These are phyloP conservation scores for Mrakia hoshinonis DNA, from an alignment of 768 basidiomycete species.

Conservation along the genomic window DNA sequence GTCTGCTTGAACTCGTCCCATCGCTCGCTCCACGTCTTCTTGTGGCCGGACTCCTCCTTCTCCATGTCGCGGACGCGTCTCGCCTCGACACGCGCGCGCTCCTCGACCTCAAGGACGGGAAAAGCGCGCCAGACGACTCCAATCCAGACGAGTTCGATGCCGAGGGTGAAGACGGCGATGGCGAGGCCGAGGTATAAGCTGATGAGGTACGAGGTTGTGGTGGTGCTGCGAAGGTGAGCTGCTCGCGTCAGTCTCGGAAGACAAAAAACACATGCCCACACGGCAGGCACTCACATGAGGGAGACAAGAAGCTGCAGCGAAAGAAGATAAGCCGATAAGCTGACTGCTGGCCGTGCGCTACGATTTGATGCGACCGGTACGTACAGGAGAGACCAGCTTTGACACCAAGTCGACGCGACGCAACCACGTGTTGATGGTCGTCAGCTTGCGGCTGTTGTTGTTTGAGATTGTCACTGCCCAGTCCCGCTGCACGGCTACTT, in stretches of 20 bases:
- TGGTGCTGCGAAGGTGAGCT: slow-evolving; percentile 33
- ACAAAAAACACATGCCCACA: too few relatives aligned
- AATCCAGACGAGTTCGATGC: slow-evolving; percentile 47
- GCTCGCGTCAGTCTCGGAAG: too few relatives aligned
- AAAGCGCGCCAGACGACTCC: slow-evolving; percentile 43
- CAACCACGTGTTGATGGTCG: slow-evolving; percentile 45
- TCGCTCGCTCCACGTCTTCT: not conserved
- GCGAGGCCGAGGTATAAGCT: slow-evolving; percentile 36
- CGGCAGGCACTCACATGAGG: slow-evolving; percentile 35
- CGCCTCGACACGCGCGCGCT: slow-evolving; percentile 30
- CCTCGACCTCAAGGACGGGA: slow-evolving; percentile 38
- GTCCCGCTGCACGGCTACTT: slow-evolving; percentile 49
- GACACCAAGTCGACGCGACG: slow-evolving; percentile 45
- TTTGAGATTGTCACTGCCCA: slow-evolving; percentile 48
- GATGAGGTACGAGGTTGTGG: slow-evolving; percentile 37
- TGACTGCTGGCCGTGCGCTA: not conserved
- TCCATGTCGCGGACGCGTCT: slow-evolving; percentile 30
- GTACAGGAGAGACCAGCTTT: slow-evolving; percentile 47
- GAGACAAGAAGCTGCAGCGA: slow-evolving; percentile 48
- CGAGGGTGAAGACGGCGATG: slow-evolving; percentile 41
- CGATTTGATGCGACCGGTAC: not conserved
- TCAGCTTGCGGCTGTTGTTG: slow-evolving; percentile 40
- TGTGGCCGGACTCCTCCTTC: not conserved
- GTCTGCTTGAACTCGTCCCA: not conserved
- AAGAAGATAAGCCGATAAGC: not conserved